These are phyloP conservation scores for Ilyonectria sp. DNA, from an alignment of 2,329 filamentous ascomycete species.

Conservation along the genomic window DNA sequence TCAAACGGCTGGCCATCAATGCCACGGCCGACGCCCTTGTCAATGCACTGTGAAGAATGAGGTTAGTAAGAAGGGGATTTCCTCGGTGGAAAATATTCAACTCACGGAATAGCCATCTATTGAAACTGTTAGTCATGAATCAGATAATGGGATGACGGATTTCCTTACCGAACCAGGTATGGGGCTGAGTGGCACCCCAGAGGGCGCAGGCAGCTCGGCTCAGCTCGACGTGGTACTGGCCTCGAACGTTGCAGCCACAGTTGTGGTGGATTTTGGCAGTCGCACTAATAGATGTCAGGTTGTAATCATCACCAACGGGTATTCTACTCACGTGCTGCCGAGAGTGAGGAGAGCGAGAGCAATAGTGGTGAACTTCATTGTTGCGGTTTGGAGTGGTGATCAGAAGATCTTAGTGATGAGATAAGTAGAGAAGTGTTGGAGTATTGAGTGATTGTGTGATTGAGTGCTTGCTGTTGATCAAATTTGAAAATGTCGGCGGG, in stretches of 20 bases:
- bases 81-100: neutral
- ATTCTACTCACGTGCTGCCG: conserved; percentile 13
- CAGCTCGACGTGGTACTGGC: conserved; percentile 22
- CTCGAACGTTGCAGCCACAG: conserved; percentile 34
- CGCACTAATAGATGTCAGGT: conserved; percentile 6
- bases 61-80: neutral
- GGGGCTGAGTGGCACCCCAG: conserved; percentile 26
- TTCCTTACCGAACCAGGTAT: conserved; percentile 25
- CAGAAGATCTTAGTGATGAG: neutral
- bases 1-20: conserved; percentile 34
- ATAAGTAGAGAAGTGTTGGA: neutral
- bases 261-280: conserved; percentile 26
- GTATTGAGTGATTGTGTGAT: neutral
- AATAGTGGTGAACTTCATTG: conserved; percentile 3
- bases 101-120: conserved; percentile 34
- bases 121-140: neutral
- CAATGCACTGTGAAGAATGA: conserved; percentile 22
- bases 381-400: neutral
- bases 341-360: conserved; percentile 8
- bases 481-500: neutral
- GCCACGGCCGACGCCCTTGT: conserved; percentile 27
- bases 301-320: neutral
- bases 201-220: conserved; percentile 26
- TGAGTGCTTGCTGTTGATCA: neutral
- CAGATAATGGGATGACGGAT: neutral